phyloP scores from a whole-genome alignment of 2,329 filamentous ascomycete species.

The Colletotrichum limetticola region DNA sequence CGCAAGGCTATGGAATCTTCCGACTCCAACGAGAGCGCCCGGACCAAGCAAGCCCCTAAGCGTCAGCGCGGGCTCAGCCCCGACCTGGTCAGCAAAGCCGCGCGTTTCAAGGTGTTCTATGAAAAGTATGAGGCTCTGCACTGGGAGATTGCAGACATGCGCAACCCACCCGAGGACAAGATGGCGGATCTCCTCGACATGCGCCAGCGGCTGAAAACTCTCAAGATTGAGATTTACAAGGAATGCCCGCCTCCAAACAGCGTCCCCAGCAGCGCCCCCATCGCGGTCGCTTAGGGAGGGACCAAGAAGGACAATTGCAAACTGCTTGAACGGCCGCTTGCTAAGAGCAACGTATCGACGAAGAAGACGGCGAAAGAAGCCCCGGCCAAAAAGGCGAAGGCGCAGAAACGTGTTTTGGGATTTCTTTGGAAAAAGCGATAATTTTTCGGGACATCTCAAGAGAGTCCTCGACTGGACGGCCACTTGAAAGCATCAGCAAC shows the following conservation, averaged over 20 bases:
- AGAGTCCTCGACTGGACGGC: slow-evolving; percentile 31
- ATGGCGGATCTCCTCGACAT: slow-evolving; percentile 63
- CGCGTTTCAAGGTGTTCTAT: slow-evolving; percentile 66
- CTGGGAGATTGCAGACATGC: slow-evolving; percentile 60
- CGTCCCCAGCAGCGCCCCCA: slow-evolving; percentile 23
- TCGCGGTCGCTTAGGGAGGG: slow-evolving; percentile 32
- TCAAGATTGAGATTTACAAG: slow-evolving; percentile 70
- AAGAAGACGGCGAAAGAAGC: slow-evolving; percentile 6
- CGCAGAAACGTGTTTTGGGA: slow-evolving; percentile 1
- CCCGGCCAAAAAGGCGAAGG: neutral
- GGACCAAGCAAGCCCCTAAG: slow-evolving; percentile 44
- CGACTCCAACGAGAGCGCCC: slow-evolving; percentile 31
- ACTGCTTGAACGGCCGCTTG: neutral
- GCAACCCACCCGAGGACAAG: slow-evolving; percentile 62
- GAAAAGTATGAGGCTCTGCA: slow-evolving; percentile 67
- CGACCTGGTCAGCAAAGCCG: slow-evolving; percentile 64
- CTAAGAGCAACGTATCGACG: slow-evolving; percentile 6
- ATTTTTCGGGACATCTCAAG: slow-evolving; percentile 26
- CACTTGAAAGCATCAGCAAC: slow-evolving; percentile 32
- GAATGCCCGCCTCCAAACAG: slow-evolving; percentile 47
- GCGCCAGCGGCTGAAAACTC: slow-evolving; percentile 62
- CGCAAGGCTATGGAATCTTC: slow-evolving; percentile 49
- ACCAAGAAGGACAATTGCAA: neutral
- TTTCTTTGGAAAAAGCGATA: slow-evolving; percentile 29
- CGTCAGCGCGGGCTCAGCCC: slow-evolving; percentile 51